Evolutionary conservation across 2,329 filamentous ascomycete species (phyloP).

Genomic region (Tolypocladium endophyticum): DNA sequence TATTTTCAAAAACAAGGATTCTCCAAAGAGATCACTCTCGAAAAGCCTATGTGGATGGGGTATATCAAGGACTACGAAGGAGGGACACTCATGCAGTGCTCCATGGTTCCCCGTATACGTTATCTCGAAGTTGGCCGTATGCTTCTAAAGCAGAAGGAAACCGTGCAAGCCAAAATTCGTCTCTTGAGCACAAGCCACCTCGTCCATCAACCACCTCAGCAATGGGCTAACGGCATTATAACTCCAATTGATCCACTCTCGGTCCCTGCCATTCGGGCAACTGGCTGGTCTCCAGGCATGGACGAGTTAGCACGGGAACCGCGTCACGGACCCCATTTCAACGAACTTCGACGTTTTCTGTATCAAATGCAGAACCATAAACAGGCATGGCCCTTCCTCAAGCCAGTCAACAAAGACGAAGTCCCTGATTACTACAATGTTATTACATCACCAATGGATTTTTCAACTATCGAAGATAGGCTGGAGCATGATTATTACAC

Average conservation of each 20-base stretch:
- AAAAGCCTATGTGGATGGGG: slow-evolving; percentile 90
- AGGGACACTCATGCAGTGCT: slow-evolving; percentile 98
- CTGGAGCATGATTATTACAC: slow-evolving; percentile 88
- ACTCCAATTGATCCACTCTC: slow-evolving; percentile 71
- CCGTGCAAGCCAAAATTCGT: slow-evolving; percentile 87
- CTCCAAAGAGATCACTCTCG: slow-evolving; percentile 93
- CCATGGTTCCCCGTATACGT: slow-evolving; percentile 88
- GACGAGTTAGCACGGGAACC: slow-evolving; percentile 91
- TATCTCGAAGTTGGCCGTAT: slow-evolving; percentile 90
- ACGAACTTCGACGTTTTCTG: slow-evolving; percentile 81
- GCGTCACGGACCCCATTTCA: slow-evolving; percentile 92
- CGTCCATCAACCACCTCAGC: slow-evolving; percentile 72
- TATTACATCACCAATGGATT: slow-evolving; percentile 95
- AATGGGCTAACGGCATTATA: slow-evolving; percentile 65
- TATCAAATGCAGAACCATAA: slow-evolving; percentile 93
- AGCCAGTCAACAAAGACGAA: slow-evolving; percentile 89
- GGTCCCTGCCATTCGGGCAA: slow-evolving; percentile 80
- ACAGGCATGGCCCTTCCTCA: slow-evolving; percentile 87
- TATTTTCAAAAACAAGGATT: slow-evolving; percentile 99
- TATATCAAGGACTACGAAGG: slow-evolving; percentile 99
- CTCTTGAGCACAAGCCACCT: slow-evolving; percentile 83
- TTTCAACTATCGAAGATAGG: slow-evolving; percentile 90
- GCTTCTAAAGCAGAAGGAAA: slow-evolving; percentile 95
- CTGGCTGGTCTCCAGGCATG: slow-evolving; percentile 96
- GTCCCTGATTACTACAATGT: slow-evolving; percentile 99